Conservation (phyloP, 179 eudicot genomes). For the Carnegiea gigantea region DNA sequence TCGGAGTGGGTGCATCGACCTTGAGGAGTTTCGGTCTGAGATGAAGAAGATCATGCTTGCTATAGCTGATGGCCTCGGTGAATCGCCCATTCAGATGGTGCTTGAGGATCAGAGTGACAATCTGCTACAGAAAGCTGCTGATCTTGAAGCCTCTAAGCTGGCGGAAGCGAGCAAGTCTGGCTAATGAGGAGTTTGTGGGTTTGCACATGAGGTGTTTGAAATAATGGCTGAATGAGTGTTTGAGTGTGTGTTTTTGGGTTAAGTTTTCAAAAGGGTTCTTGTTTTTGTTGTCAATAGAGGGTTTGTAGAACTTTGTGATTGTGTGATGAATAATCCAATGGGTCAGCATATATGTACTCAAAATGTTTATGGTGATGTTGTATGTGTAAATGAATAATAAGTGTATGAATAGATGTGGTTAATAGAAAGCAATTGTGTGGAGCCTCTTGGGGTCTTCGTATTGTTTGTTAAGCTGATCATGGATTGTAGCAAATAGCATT, state of each 20-base stretch:
- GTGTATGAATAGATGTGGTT: not conserved
- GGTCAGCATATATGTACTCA: not conserved
- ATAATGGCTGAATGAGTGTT: slow-evolving; percentile 11
- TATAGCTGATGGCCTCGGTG: slow-evolving; percentile 72
- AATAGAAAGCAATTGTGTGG: not conserved
- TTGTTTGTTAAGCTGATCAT: not conserved
- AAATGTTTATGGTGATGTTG: not conserved
- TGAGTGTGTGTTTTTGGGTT: not conserved
- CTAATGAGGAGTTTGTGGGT: not conserved
- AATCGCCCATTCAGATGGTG: slow-evolving; percentile 66
- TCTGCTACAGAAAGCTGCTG: slow-evolving; percentile 61
- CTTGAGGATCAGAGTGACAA: slow-evolving; percentile 49
- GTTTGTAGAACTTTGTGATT: not conserved
- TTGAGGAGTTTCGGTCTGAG: slow-evolving; percentile 52
- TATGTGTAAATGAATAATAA: not conserved
- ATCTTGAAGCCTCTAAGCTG: slow-evolving; percentile 59
- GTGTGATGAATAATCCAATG: not conserved
- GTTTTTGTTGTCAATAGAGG: not conserved
- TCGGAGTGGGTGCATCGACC: slow-evolving; percentile 47
- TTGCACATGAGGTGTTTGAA: slow-evolving; percentile 24
- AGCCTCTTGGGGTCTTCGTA: not conserved
- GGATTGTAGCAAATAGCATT: not conserved
- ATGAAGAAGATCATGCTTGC: slow-evolving; percentile 74
- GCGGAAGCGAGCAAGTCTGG: slow-evolving; percentile 4
- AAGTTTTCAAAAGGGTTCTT: not conserved